Evolutionary conservation across 768 basidiomycete genomes (phyloP).

Genomic region (Mycena vulgaris): DNA sequence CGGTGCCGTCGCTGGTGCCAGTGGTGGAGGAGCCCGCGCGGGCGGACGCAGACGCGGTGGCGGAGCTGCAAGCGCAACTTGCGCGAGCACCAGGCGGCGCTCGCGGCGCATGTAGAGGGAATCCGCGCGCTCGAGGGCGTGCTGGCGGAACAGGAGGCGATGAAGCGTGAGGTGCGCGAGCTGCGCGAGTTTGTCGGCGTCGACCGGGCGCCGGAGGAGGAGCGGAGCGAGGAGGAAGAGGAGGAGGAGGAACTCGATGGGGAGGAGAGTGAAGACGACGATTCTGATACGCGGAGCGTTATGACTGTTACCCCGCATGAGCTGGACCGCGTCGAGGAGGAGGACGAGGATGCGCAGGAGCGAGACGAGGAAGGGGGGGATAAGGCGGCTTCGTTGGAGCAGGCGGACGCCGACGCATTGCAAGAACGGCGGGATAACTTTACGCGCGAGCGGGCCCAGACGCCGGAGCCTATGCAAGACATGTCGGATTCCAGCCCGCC

Average conservation of each 20-base stretch:
- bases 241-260: constrained; percentile 13
- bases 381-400: constrained; percentile 77
- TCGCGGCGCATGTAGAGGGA: constrained; percentile 84
- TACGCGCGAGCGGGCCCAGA: constrained; percentile 34
- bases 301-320: constrained; percentile 78
- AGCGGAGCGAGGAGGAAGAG: too few relatives aligned
- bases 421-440: constrained; percentile 30
- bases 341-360: constrained; percentile 47
- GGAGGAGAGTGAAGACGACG: constrained; percentile 61
- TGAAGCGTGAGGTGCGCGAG: constrained; percentile 82
- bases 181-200: constrained; percentile 73
- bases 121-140: constrained; percentile 87
- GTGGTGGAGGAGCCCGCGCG: constrained; percentile 34
- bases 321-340: constrained; percentile 69
- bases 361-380: constrained; percentile 59
- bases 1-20: constrained; percentile 38
- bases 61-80: constrained; percentile 88
- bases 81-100: constrained; percentile 83
- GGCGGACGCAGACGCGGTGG: constrained; percentile 44
- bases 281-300: constrained; percentile 81
- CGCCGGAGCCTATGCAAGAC: constrained; percentile 29
- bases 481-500: constrained; percentile 29
- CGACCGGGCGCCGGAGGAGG: constrained; percentile 9
- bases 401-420: constrained; percentile 80
- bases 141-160: constrained; percentile 86